phyloP scores from a whole-genome alignment of 2,329 filamentous ascomycete genomes.

The Aspergillus sojae region DNA sequence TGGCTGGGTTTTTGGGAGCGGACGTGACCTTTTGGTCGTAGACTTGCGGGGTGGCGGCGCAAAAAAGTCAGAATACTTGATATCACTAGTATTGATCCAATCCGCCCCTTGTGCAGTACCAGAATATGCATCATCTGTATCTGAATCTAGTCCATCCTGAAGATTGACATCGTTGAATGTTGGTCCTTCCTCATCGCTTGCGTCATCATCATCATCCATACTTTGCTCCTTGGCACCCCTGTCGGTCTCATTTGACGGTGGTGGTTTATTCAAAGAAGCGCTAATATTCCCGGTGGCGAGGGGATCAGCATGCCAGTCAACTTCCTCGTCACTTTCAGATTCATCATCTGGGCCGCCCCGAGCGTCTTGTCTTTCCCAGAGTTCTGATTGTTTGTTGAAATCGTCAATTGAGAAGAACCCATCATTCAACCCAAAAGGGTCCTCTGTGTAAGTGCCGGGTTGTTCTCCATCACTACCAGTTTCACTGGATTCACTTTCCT shows the following conservation, averaged over 20 bases:
- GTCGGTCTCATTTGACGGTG: constrained; percentile 15
- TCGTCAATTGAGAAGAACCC: constrained; percentile 97
- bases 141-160: constrained; percentile 64
- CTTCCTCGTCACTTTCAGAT: constrained; percentile 75
- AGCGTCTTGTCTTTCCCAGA: constrained; percentile 82
- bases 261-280: constrained; percentile 12
- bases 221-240: constrained; percentile 37
- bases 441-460: constrained; percentile 64
- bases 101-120: constrained; percentile 62
- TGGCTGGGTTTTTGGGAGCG: constrained; percentile 57
- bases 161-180: constrained; percentile 81
- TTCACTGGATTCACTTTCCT: constrained; percentile 18
- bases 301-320: constrained; percentile 86
- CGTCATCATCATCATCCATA: constrained; percentile 53
- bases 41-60: constrained; percentile 77
- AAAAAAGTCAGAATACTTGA: constrained; percentile 94
- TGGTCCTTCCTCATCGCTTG: constrained; percentile 69
- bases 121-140: constrained; percentile 60
- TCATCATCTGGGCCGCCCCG: constrained; percentile 75
- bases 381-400: constrained; percentile 92
- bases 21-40: constrained; percentile 56
- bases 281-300: constrained; percentile 44
- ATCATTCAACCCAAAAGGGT: constrained; percentile 87
- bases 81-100: constrained; percentile 76
- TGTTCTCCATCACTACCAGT: constrained; percentile 35